Evolutionary conservation across 2,329 filamentous ascomycete genomes (phyloP).

Genomic region (Escovopsis sp.): DNA sequence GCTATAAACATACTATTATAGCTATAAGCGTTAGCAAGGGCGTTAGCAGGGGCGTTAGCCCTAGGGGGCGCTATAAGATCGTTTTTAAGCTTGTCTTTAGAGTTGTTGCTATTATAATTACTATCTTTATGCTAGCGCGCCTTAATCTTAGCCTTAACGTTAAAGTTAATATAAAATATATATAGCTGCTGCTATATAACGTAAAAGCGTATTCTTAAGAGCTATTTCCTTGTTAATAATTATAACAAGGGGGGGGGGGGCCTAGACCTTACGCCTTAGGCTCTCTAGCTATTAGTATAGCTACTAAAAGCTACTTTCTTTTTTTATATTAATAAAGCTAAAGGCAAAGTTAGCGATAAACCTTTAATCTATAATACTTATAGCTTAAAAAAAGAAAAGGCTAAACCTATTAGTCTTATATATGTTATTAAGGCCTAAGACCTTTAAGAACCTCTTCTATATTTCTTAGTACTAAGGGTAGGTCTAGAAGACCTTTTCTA

Average conservation of each 20-base stretch:
- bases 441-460: not conserved
- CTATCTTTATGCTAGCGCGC: no score
- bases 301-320: not conserved
- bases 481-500: not conserved
- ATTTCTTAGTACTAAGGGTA: not conserved
- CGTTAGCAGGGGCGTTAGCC: no score
- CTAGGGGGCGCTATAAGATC: no score
- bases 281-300: not conserved
- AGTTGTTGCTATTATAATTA: no score
- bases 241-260: not conserved
- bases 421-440: not conserved
- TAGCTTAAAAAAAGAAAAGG: not conserved
- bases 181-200: not conserved
- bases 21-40: no score
- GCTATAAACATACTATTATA: no score
- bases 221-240: not conserved
- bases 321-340: not conserved
- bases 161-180: not conserved
- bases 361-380: not conserved
- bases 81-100: no score
- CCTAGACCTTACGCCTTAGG: not conserved
- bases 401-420: not conserved
- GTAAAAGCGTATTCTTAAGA: not conserved
- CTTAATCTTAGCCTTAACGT: no score
- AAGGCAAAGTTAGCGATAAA: not conserved